phyloP scores from a whole-genome alignment of 2,329 filamentous ascomycete genomes.

The Blastomyces emzantsi region DNA sequence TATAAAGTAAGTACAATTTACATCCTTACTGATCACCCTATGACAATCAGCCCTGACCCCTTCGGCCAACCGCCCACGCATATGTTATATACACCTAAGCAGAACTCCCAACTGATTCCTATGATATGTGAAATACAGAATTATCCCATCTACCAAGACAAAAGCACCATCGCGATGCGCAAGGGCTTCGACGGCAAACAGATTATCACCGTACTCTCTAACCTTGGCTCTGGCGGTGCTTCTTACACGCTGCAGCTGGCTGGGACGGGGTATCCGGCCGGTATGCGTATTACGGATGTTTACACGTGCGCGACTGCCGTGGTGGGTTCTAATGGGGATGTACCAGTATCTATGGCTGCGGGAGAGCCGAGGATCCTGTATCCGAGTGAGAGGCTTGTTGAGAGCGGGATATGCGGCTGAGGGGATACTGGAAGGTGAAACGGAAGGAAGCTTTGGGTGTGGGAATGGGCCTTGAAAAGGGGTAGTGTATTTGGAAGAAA shows the following conservation, averaged over 20 bases:
- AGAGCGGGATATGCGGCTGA: constrained; percentile 18
- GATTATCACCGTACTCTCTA: constrained; percentile 35
- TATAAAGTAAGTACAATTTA: background rate
- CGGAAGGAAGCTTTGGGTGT: background rate
- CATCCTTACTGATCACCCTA: background rate
- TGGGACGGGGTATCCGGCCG: constrained; percentile 27
- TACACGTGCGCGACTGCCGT: constrained; percentile 25
- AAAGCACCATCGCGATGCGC: constrained; percentile 38
- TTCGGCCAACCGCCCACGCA: background rate
- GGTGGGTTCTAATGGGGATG: constrained; percentile 16
- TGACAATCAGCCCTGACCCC: background rate
- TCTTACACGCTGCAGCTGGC: constrained; percentile 40
- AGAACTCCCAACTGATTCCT: background rate
- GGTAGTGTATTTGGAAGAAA: background rate
- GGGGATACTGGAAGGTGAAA: no score
- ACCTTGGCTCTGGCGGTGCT: constrained; percentile 33
- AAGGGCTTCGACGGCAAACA: constrained; percentile 29
- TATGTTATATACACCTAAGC: background rate
- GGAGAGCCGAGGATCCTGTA: constrained; percentile 22
- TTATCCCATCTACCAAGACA: constrained; percentile 34
- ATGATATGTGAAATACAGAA: background rate
- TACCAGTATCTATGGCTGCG: constrained; percentile 17
- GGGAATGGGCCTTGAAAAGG: background rate
- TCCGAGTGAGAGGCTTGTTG: constrained; percentile 17
- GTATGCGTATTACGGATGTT: constrained; percentile 26